Conservation (phyloP, 2,329 filamentous ascomycete genomes). For the Penicillium brevicompactum region DNA sequence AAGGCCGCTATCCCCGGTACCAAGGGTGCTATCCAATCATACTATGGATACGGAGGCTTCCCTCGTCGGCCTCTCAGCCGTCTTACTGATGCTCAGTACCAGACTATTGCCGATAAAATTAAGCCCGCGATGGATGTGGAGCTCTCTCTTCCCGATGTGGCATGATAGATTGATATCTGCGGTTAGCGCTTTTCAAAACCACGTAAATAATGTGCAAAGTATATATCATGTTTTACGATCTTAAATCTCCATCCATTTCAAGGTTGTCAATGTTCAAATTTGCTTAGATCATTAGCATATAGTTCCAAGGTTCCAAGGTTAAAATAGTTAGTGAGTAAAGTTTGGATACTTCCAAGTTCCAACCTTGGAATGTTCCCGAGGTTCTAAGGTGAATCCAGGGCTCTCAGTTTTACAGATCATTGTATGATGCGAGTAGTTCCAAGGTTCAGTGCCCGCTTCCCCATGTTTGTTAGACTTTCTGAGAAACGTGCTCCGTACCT, state of each 20-base stretch:
- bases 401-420: too few species aligned
- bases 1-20: slow-evolving; percentile 83
- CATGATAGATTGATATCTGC: slow-evolving; percentile 18
- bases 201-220: slow-evolving; percentile 2
- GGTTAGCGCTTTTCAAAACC: neutral
- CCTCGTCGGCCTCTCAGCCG: slow-evolving; percentile 64
- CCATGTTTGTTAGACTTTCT: too few species aligned
- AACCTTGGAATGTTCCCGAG: too few species aligned
- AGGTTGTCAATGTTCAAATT: neutral
- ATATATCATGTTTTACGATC: neutral
- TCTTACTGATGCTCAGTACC: slow-evolving; percentile 33
- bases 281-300: neutral
- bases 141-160: slow-evolving; percentile 37
- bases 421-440: neutral
- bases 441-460: neutral
- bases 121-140: slow-evolving; percentile 41
- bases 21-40: slow-evolving; percentile 79
- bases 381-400: too few species aligned
- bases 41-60: slow-evolving; percentile 81
- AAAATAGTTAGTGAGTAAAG: too few species aligned
- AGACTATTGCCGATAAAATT: slow-evolving; percentile 36
- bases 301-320: too few species aligned
- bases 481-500: too few species aligned
- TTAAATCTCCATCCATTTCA: neutral
- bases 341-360: too few species aligned